These are phyloP conservation scores for Ascochyta lentis DNA, from an alignment of 2,329 filamentous ascomycete species.

Conservation along the genomic window DNA sequence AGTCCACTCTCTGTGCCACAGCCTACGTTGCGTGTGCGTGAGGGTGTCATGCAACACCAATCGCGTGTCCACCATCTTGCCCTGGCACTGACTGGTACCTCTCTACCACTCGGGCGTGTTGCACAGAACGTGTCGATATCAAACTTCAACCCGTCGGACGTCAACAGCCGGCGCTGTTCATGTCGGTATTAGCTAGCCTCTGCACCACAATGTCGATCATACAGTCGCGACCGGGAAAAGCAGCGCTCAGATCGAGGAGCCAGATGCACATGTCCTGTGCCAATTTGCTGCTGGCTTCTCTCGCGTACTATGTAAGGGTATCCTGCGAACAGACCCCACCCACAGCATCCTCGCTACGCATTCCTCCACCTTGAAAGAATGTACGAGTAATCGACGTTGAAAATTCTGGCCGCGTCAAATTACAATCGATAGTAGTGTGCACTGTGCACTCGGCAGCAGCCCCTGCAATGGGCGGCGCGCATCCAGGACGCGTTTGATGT, in stretches of 20 bases:
- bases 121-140: conserved; percentile 16
- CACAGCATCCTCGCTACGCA: background rate
- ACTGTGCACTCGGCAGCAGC: conserved; percentile 4
- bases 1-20: conserved; percentile 1
- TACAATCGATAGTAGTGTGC: conserved; percentile 1
- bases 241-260: background rate
- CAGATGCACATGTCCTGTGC: background rate
- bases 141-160: conserved; percentile 2
- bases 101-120: conserved; percentile 2
- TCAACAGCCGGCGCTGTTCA: background rate
- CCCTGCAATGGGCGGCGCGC: conserved; percentile 4
- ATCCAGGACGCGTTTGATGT: conserved; percentile 3
- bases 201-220: conserved; percentile 17
- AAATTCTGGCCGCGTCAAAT: background rate
- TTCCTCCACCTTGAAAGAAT: background rate
- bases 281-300: background rate
- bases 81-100: conserved; percentile 4
- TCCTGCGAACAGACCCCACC: background rate
- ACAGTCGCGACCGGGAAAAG: conserved; percentile 3
- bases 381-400: background rate
- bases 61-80: conserved; percentile 3
- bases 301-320: background rate
- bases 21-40: background rate
- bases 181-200: conserved; percentile 6
- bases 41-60: background rate